Base-by-base conservation (phyloP, 2,329 filamentous ascomycete species). In the Nothopassalora personata region DNA sequence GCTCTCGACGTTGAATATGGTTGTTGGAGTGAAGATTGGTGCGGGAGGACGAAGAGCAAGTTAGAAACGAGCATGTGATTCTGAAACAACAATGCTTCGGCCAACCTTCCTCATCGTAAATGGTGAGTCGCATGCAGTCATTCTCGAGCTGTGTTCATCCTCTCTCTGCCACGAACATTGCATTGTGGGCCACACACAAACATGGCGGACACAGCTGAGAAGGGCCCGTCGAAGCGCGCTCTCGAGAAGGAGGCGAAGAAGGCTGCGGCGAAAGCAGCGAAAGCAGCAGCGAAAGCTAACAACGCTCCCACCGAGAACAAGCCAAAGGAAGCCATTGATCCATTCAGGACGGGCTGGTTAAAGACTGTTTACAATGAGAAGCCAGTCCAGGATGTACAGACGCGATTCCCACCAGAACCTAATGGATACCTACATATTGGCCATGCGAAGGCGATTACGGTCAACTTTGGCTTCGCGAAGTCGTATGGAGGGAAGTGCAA, bases 341-440 rank as follows among this genome's bases (percentile, higher is more conserved):
- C 79, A 46, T 81, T 81, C 71, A 73, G 75, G 47, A 75, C 78
- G 58, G 79, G 79, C 49, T 81, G 78, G 78, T 70, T 81, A 15
- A 77, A 76, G 67, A 74, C 75, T 36, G 76, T 80, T 4, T 80
- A 80, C 69, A 74, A 78, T 54, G 77, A 80, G 69, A 80, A 80
- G 70, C 75, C 77, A 0, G 76, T 76, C 50, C 64, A 70, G 30
- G 69, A 76, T 11, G 77, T 81, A 39, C 72, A 75, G 56, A 78
- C 79, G 9, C 78, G 79, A 55, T 81, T 81, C 60, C 79, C 79
- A 0, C 79, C 79, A 30, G 79, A 81, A 76, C 94, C 94, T 51
- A 97, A 97, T 73, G 94, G 93, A 56, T 97, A 88, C 73, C 83
- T 97, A 9, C 92, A 97, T 72, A 89, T 97, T 67, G 93, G 93